Conservation (phyloP, 1,284 basidiomycete species). For the Tranzscheliella williamsii region DNA sequence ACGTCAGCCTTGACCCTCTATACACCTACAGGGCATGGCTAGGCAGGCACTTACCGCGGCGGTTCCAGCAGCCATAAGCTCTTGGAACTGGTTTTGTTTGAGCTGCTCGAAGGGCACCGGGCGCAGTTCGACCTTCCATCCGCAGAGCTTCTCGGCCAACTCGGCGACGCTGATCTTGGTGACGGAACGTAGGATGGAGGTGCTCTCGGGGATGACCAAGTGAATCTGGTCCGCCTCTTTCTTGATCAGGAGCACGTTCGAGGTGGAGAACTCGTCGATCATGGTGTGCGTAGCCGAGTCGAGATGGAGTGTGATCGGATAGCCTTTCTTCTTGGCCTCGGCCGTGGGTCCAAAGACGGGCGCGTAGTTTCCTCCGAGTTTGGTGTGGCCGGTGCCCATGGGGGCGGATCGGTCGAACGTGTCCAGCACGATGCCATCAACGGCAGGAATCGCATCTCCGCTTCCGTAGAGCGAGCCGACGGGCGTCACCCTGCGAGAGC, state of each 20-base stretch:
- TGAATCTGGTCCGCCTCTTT: slow-evolving; percentile 22
- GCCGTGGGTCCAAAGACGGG: slow-evolving; percentile 55
- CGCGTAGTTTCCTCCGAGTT: slow-evolving; percentile 61
- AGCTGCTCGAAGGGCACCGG: slow-evolving; percentile 55
- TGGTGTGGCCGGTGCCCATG: slow-evolving; percentile 55
- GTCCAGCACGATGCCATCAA: slow-evolving; percentile 60
- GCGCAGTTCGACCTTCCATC: slow-evolving; percentile 59
- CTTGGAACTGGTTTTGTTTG: slow-evolving; percentile 39
- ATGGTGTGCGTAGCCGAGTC: slow-evolving; percentile 52
- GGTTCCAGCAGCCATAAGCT: slow-evolving; percentile 57
- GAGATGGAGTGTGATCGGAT: slow-evolving; percentile 60
- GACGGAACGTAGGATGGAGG: slow-evolving; percentile 41
- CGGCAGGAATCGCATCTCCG: slow-evolving; percentile 54
- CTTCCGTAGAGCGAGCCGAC: slow-evolving; percentile 60
- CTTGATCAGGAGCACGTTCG: slow-evolving; percentile 58
- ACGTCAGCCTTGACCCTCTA: neutral
- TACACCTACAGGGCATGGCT: too few species aligned
- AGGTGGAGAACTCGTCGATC: slow-evolving; percentile 61
- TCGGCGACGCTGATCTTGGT: slow-evolving; percentile 48
- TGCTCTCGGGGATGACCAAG: slow-evolving; percentile 43
- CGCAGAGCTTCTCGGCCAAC: slow-evolving; percentile 55
- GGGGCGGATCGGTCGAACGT: slow-evolving; percentile 61
- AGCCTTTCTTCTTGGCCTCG: slow-evolving; percentile 59
- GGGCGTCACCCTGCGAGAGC: slow-evolving; percentile 50
- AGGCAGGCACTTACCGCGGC: slow-evolving; percentile 52